Percentiles rank a stretch among this genome's conserved stretches.
phyloP scores from a whole-genome alignment of 192 early-diverging fungal species.

The Dimargaris verticillata region DNA sequence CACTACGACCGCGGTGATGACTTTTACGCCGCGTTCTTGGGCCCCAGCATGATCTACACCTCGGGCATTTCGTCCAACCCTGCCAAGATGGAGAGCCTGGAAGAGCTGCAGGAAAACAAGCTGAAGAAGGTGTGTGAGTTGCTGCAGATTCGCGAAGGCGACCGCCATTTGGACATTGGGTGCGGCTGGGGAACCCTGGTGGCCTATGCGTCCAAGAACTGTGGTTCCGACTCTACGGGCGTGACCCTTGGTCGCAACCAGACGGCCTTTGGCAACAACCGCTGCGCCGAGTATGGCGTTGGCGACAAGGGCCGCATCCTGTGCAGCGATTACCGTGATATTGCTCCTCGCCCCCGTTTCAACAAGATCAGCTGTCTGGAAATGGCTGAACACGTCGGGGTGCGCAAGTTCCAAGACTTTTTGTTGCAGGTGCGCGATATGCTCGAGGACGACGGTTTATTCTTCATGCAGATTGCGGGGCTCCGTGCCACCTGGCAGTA shows the following conservation, averaged over 20 bases:
- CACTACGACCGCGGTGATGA: slow-evolving; percentile 99
- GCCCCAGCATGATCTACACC: slow-evolving; percentile 91
- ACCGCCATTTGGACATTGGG: slow-evolving; percentile 90
- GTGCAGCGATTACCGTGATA: slow-evolving; percentile 98
- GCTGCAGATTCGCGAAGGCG: slow-evolving; percentile 65
- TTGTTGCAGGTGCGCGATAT: slow-evolving; percentile 81
- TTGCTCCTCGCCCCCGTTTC: slow-evolving; percentile 70
- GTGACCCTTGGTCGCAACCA: slow-evolving; percentile 89
- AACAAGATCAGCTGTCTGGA: slow-evolving; percentile 96
- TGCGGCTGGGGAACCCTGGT: slow-evolving; percentile 95
- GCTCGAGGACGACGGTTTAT: slow-evolving; percentile 93
- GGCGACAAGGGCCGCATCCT: slow-evolving; percentile 56
- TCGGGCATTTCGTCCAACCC: slow-evolving; percentile 76
- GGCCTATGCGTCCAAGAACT: slow-evolving; percentile 78
- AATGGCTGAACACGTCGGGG: slow-evolving; percentile 99
- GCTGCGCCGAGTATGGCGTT: slow-evolving; percentile 69
- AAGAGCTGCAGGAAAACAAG: slow-evolving; percentile 94
- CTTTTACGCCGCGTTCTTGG: slow-evolving; percentile 89
- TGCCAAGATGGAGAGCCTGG: slow-evolving; percentile 63
- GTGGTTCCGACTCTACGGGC: slow-evolving; percentile 75
- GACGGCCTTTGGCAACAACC: slow-evolving; percentile 70
- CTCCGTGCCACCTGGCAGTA: slow-evolving; percentile 67
- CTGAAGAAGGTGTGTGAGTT: slow-evolving; percentile 76
- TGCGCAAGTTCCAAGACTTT: slow-evolving; percentile 80
- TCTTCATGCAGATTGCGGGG: slow-evolving; percentile 97